Evolutionary conservation across 345 rosid genomes (phyloP).

Genomic region (Dovyalis caffra): DNA sequence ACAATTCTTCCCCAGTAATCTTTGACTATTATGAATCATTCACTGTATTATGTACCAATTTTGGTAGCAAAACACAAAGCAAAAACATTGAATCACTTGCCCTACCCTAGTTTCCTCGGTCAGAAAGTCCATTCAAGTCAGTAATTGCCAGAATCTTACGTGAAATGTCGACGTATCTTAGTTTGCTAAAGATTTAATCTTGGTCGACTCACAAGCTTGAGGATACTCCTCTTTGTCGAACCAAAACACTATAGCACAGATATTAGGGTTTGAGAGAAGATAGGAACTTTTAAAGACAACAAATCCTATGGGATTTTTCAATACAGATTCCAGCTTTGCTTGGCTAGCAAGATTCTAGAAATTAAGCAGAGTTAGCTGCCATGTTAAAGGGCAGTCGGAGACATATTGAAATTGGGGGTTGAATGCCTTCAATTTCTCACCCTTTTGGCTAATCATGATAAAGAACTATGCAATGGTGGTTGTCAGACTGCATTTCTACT

Average conservation of each 20-base stretch:
- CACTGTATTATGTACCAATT: not conserved
- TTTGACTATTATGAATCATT: conserved; percentile 30
- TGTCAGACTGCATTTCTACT: no score
- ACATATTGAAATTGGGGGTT: no score
- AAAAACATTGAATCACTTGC: not conserved
- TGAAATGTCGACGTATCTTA: not conserved
- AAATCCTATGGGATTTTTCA: no score
- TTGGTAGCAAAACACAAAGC: not conserved
- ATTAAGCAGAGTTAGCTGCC: no score
- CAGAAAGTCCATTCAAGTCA: not conserved
- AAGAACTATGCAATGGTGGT: no score
- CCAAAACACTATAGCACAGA: not conserved
- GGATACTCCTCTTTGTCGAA: not conserved
- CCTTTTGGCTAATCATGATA: no score
- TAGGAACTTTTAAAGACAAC: no score
- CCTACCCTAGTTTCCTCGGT: not conserved
- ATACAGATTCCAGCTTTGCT: no score
- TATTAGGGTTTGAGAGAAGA: no score
- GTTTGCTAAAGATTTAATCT: not conserved
- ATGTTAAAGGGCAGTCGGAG: no score
- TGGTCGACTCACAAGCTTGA: not conserved
- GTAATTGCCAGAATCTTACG: not conserved
- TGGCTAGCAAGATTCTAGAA: no score
- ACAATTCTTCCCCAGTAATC: conserved; percentile 44
- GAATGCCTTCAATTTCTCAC: no score